phyloP scores from a whole-genome alignment of 305 asterid species.

The Rubia tinctorum region DNA sequence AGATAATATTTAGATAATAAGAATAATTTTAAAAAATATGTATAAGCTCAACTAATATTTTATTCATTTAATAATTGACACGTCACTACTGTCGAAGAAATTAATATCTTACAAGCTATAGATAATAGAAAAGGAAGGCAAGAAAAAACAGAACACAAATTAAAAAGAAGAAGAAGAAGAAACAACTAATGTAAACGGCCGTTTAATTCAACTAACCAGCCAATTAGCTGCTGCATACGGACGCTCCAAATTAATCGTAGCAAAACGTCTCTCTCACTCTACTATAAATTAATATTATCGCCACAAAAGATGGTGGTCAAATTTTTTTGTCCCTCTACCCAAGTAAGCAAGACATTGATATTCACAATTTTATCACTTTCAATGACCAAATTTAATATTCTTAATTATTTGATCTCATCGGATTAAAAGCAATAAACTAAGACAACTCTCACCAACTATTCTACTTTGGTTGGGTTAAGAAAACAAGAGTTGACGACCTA shows the following conservation, averaged over 20 bases:
- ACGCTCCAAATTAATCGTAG: not conserved
- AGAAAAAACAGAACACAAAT: too few relatives aligned
- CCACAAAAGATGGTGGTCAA: slow-evolving; percentile 1
- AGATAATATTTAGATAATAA: too few relatives aligned
- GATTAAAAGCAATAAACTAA: not conserved
- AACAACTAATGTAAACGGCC: too few relatives aligned
- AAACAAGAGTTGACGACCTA: slow-evolving; percentile 6
- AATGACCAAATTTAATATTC: not conserved
- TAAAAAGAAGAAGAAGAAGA: too few relatives aligned
- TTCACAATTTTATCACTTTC: not conserved
- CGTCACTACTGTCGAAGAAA: too few relatives aligned
- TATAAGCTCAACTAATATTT: too few relatives aligned
- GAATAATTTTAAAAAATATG: too few relatives aligned
- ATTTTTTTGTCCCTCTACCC: not conserved
- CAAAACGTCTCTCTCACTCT: not conserved
- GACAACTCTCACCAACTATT: not conserved
- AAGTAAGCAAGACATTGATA: slow-evolving; percentile 1
- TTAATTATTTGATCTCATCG: not conserved
- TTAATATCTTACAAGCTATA: too few relatives aligned
- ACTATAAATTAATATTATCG: not conserved
- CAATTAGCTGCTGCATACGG: not conserved
- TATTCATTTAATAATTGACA: too few relatives aligned
- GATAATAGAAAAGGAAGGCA: too few relatives aligned
- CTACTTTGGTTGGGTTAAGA: not conserved
- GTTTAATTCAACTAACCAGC: not conserved